These are phyloP conservation scores for Fraxinus cuspidata DNA, from an alignment of 257 asterid species.

Conservation along the genomic window DNA sequence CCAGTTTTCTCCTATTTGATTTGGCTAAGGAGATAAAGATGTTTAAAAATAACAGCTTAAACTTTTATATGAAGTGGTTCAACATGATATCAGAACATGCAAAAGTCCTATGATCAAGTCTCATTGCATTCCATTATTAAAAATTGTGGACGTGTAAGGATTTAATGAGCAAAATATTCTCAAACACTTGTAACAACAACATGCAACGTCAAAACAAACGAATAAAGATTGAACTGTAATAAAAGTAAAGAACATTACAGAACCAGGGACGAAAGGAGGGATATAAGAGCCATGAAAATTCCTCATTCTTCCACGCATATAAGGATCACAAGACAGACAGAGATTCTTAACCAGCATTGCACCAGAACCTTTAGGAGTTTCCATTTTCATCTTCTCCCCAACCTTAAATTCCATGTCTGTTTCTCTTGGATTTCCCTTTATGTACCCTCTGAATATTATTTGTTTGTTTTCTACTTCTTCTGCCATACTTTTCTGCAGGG, in stretches of 20 bases:
- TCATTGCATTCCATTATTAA: no score
- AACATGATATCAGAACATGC: no score
- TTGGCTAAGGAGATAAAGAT: no score
- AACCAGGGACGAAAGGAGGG: conserved; percentile 76
- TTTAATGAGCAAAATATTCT: no score
- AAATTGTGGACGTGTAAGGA: no score
- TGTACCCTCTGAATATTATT: conserved; percentile 69
- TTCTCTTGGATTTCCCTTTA: conserved; percentile 65
- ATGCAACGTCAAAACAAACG: neutral
- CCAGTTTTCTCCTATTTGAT: no score
- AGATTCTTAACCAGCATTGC: conserved; percentile 74
- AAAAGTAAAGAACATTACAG: conserved; percentile 42
- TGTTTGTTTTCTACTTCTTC: conserved; percentile 51
- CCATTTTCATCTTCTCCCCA: conserved; percentile 53
- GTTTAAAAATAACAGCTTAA: no score
- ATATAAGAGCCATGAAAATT: conserved; percentile 70
- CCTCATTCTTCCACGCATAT: conserved; percentile 91
- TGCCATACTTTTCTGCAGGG: neutral
- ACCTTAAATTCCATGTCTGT: conserved; percentile 71
- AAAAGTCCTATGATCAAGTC: no score
- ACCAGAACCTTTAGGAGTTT: conserved; percentile 66
- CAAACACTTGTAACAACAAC: neutral
- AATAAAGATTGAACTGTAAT: neutral
- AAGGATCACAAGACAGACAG: conserved; percentile 90
- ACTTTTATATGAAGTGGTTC: no score